Evolutionary conservation across 495 filamentous ascomycete genomes (phyloP), one percentile per base, ranked within the genome.

Genomic region (Penicillium riverlandense): DNA sequence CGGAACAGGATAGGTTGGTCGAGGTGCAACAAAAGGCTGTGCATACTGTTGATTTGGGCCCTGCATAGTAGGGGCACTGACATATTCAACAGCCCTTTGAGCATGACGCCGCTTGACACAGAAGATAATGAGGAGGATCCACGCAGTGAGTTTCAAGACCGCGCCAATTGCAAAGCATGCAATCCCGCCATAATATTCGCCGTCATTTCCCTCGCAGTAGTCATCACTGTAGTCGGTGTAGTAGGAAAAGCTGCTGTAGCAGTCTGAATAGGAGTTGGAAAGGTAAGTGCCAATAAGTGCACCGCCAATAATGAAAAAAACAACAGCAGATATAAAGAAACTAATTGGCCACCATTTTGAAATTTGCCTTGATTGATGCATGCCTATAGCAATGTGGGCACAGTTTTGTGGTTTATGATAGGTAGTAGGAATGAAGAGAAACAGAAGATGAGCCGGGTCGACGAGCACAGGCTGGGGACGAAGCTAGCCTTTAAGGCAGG

Each of bases 261-360:
- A 52, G 40, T 37, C 32, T 2, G 34, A 11, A 16, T 43, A 49
- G 36, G 40, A 15, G 33, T 41, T 40, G 16, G 40, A 38, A 7
- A 43, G 6, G 28, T 43, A 54, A 39, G 40, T 36, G 43, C 54
- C 54, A 10, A 58, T 27, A 6, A 58, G 48, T 5, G 50, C 54
- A 29, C 51, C 54, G 12, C 54, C 54, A 30, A 54, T 51, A 34
- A 51, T 42, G 51, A 58, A 54, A 38, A 44, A 51, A 36, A 54
- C 28, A 33, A 58, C 15, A 13, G 54, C 51, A 14, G 28, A 47
- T 35, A 58, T 51, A 45, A 50, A 45, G 41, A 58, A 46, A 48
- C 48, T n/a, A 27, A 58, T 48, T 12, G 50, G 52, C 47, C 50
- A 58, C 51, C 54, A 52, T 35, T 54, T 54, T 27, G 28, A 33